These are phyloP conservation scores for Heliosperma pusillum DNA, from an alignment of 148 eudicot species.

Conservation along the genomic window DNA sequence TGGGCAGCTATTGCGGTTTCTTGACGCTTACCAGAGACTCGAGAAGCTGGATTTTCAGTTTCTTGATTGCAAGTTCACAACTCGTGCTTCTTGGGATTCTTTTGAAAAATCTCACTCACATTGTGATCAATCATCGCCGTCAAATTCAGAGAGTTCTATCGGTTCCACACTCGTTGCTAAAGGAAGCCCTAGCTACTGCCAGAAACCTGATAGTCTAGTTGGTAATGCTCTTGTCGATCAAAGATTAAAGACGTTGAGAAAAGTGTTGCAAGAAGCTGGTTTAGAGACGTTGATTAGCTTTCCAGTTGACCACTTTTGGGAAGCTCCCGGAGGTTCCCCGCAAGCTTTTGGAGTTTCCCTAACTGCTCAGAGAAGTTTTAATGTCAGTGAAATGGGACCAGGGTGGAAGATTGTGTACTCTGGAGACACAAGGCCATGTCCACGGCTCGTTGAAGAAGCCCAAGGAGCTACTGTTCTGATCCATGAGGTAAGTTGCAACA, in stretches of 20 bases:
- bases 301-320: constrained; percentile 85
- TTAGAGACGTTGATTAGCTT: constrained; percentile 62
- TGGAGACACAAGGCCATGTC: constrained; percentile 91
- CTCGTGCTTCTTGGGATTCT: constrained; percentile 48
- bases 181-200: constrained; percentile 63
- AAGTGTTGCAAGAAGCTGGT: constrained; percentile 60
- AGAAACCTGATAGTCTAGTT: constrained; percentile 48
- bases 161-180: constrained; percentile 53
- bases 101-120: constrained; percentile 33
- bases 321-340: constrained; percentile 72
- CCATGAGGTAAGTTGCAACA: constrained; percentile 62
- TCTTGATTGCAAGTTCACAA: constrained; percentile 82
- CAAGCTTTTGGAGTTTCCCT: constrained; percentile 71
- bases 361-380: constrained; percentile 48
- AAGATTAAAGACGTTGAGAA: constrained; percentile 39
- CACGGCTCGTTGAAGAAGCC: constrained; percentile 61
- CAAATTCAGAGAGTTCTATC: constrained; percentile 18
- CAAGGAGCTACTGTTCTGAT: constrained; percentile 82
- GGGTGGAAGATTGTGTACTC: constrained; percentile 97
- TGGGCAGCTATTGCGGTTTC: constrained; percentile 56
- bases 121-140: constrained; percentile 11
- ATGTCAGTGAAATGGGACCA: constrained; percentile 47
- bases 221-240: constrained; percentile 34
- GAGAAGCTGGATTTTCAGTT: constrained; percentile 81
- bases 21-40: constrained; percentile 77